Evolutionary conservation across 345 rosid genomes (phyloP), one percentile per base, ranked within the genome.

Genomic region (Excoecaria agallocha): DNA sequence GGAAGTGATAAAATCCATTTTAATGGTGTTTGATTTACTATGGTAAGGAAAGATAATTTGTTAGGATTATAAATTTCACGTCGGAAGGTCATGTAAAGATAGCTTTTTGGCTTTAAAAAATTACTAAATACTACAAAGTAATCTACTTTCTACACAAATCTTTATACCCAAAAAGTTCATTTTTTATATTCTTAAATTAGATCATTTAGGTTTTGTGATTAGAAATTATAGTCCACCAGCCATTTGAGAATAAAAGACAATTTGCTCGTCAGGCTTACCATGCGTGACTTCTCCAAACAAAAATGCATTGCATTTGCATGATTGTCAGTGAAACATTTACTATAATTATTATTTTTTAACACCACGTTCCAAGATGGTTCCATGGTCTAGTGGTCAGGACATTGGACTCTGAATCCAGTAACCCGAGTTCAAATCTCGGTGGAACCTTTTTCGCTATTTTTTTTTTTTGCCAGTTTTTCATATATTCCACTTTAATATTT

Each of bases 351-450:
- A 0, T 30, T 30, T 30, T 30, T 30, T 30, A 30, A 30, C 30
- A 0, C 2, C 2, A 2, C 30, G 30, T 1, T 1, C 30, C 1
- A 30, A 30, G 30, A 30, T 30, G 65, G 77, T 77, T 62, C 77
- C 74, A 61, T 73, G 80, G 80, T 76, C 77, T 76, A 76, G 83
- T 57, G 83, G 78, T 80, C 51, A 76, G 83, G 80, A 68, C 81
- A 68, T 73, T 77, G 63, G 76, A 74, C 76, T 74, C 79, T 61
- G 76, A 74, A 71, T 77, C 74, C 78, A 60, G 78, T 74, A 74
- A 81, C 81, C 84, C 79, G 64, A 77, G 76, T 81, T 81, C 81
- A 81, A 81, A 51, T 74, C 78, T 70, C 79, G 74, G 76, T 77
- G 73, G 79, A 60, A 51, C 68, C 81, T 66, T 1, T 24, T 25